These are phyloP conservation scores for Pseudoscleropodium purum DNA, from an alignment of 225 moss, liverwort and hornwort species.

Conservation along the genomic window DNA sequence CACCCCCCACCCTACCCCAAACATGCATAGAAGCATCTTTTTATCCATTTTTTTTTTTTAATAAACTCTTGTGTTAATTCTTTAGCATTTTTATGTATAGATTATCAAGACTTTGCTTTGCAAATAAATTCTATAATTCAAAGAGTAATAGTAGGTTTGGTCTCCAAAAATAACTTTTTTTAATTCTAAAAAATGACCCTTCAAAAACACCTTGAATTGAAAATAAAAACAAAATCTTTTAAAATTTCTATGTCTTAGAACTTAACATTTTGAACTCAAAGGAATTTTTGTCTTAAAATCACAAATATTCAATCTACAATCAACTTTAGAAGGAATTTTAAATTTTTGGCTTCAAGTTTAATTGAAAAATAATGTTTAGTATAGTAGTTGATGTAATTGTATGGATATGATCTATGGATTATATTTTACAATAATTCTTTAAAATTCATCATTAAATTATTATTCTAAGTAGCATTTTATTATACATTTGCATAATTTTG, in stretches of 20 bases:
- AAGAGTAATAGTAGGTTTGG: fast-evolving
- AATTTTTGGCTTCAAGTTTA: background rate
- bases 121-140: too few relatives aligned
- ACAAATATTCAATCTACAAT: background rate
- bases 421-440: background rate
- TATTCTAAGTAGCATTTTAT: too few relatives aligned
- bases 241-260: fast-evolving
- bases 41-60: background rate
- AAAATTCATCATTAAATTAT: background rate
- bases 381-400: background rate
- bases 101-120: background rate
- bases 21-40: too few relatives aligned
- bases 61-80: background rate
- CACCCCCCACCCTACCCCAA: too few relatives aligned
- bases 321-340: fast-evolving
- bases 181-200: fast-evolving
- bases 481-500: fast-evolving
- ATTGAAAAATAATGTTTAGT: background rate
- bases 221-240: background rate
- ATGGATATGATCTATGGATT: fast-evolving
- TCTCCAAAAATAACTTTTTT: background rate
- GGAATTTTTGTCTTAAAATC: fast-evolving
- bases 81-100: background rate
- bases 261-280: background rate
- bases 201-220: background rate